Percentiles rank a stretch among this genome's conserved stretches.
Evolutionary conservation across 805 yeast species (phyloP).

Genomic region (Millerozyma miso): DNA sequence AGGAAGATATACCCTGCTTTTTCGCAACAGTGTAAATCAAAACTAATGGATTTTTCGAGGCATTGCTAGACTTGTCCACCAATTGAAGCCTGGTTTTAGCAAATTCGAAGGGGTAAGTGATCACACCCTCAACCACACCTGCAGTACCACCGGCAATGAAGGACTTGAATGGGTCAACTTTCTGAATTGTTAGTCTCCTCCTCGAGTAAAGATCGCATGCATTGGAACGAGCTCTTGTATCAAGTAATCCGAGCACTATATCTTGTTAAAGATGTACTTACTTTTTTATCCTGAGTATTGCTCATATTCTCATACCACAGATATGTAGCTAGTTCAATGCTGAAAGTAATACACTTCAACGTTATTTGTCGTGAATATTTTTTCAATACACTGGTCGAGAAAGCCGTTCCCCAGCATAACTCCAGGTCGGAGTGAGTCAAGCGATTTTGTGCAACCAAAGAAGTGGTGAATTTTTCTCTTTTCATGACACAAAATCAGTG

Average conservation of each 20-base stretch:
- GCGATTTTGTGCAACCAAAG: not conserved
- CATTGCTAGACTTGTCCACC: conserved; percentile 57
- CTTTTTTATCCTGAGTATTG: not conserved
- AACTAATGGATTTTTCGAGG: conserved; percentile 79
- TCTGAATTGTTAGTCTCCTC: conserved; percentile 18
- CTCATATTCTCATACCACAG: not conserved
- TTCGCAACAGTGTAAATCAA: conserved; percentile 71
- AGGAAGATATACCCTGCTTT: conserved; percentile 71
- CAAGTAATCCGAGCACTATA: no score
- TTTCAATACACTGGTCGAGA: not conserved
- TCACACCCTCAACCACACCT: conserved; percentile 90
- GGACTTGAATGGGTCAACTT: conserved; percentile 71
- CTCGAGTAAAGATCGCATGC: no score
- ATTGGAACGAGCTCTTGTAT: no score
- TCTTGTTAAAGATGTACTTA: not conserved
- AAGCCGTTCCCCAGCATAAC: not conserved
- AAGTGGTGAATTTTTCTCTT: not conserved
- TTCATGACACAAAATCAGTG: not conserved
- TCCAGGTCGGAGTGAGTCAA: not conserved
- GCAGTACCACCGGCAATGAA: conserved; percentile 95
- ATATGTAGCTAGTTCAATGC: no score
- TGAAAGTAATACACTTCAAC: no score
- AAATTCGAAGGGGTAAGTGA: conserved; percentile 95
- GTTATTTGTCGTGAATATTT: not conserved
- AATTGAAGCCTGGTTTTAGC: conserved; percentile 92